These are phyloP conservation scores for Sindora glabra DNA, from an alignment of 306 rosid genomes.

Conservation along the genomic window DNA sequence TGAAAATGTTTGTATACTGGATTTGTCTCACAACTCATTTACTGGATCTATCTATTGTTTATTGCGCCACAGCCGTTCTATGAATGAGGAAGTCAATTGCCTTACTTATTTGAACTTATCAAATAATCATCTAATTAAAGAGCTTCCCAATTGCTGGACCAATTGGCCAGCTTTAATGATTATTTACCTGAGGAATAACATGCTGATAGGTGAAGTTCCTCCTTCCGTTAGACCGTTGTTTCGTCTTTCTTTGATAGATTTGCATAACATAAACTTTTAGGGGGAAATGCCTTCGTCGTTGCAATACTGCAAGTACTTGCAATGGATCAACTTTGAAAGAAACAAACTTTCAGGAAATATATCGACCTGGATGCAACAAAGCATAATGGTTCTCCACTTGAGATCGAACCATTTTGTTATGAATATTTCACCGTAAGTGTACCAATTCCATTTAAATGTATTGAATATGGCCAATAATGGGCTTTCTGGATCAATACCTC, in stretches of 20 bases:
- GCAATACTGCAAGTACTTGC: not conserved
- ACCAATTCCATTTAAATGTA: not conserved
- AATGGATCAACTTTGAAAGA: not conserved
- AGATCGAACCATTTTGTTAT: not conserved
- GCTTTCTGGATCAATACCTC: no score
- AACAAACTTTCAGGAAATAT: not conserved
- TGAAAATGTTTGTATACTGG: no score
- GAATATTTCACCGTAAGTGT: not conserved
- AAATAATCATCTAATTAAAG: not conserved
- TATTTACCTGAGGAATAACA: not conserved
- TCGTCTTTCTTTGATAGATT: not conserved
- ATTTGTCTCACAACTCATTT: no score
- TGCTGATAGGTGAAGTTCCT: not conserved
- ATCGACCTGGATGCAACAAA: not conserved
- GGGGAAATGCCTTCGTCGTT: not conserved
- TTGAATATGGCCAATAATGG: no score
- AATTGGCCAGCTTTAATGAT: accelerated
- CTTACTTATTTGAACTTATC: not conserved
- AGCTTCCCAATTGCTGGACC: not conserved
- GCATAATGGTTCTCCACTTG: not conserved
- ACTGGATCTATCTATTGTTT: no score
- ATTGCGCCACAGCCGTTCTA: not conserved
- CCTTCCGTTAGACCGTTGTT: not conserved
- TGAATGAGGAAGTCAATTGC: not conserved
- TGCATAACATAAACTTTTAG: not conserved